phyloP scores from a whole-genome alignment of 2,329 filamentous ascomycete genomes.

The Exophiala dermatitidis region DNA sequence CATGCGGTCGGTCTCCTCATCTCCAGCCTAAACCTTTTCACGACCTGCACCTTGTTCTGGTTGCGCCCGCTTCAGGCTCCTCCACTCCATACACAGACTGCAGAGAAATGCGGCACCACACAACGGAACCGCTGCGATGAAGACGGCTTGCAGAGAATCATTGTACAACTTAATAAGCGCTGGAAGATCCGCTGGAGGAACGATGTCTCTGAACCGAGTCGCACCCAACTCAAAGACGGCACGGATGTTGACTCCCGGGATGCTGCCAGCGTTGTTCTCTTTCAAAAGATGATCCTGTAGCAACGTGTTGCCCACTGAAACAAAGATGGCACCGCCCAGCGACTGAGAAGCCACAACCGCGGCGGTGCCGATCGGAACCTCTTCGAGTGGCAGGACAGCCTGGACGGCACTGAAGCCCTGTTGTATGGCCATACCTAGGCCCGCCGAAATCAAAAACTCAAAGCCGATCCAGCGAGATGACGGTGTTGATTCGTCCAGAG shows the following conservation, averaged over 20 bases:
- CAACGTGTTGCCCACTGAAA: constrained; percentile 24
- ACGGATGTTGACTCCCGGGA: constrained; percentile 16
- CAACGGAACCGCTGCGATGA: constrained; percentile 17
- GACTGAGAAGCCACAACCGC: constrained; percentile 21
- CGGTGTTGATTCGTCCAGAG: constrained; percentile 19
- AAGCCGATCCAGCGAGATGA: constrained; percentile 28
- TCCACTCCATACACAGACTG: constrained; percentile 9
- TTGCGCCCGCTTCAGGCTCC: not conserved
- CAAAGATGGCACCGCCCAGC: constrained; percentile 26
- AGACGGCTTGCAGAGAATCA: constrained; percentile 15
- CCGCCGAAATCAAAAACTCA: constrained; percentile 26
- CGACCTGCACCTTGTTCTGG: not conserved
- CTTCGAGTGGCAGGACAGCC: constrained; percentile 14
- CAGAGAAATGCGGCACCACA: constrained; percentile 17
- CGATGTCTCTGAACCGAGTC: constrained; percentile 16
- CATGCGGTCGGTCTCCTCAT: too few species aligned
- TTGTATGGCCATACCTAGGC: constrained; percentile 27
- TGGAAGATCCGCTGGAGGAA: constrained; percentile 9
- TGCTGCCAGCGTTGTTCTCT: not conserved
- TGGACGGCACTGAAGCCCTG: constrained; percentile 23
- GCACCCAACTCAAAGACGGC: constrained; percentile 17
- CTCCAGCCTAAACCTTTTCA: not conserved
- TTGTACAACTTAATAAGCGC: constrained; percentile 20
- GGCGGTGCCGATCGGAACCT: constrained; percentile 24
- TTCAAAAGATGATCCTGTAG: constrained; percentile 20